Conservation (phyloP, 768 basidiomycete species). For the Obba rivulosa region DNA sequence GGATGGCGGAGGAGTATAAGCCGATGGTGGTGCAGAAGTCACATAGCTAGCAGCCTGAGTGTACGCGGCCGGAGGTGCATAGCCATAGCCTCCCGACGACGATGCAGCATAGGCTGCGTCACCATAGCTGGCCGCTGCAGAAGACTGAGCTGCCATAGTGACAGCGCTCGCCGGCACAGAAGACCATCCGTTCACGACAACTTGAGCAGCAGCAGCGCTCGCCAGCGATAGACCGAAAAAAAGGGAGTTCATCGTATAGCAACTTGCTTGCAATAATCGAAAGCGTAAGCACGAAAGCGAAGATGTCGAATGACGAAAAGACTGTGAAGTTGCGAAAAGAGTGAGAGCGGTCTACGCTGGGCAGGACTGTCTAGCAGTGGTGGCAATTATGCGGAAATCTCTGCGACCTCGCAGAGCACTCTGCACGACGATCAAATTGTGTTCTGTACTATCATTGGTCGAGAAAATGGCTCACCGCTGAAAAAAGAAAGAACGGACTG, state of each 20-base stretch:
- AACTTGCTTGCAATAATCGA: too few relatives aligned
- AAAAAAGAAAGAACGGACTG: slow-evolving; percentile 24
- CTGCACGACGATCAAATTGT: slow-evolving; percentile 17
- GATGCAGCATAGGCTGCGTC: slow-evolving; percentile 23
- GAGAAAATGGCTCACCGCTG: slow-evolving; percentile 39
- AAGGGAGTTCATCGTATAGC: slow-evolving; percentile 44
- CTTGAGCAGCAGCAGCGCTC: slow-evolving; percentile 52
- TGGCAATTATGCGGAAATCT: slow-evolving; percentile 36
- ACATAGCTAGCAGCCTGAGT: slow-evolving; percentile 15
- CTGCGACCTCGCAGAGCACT: slow-evolving; percentile 38
- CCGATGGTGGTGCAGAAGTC: slow-evolving; percentile 18
- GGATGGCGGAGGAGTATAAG: slow-evolving; percentile 15
- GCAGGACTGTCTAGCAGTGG: slow-evolving; percentile 63
- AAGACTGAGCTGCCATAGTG: slow-evolving; percentile 15
- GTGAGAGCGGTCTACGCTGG: slow-evolving; percentile 69
- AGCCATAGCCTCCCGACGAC: slow-evolving; percentile 25
- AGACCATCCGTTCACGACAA: slow-evolving; percentile 37
- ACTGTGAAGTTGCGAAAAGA: slow-evolving; percentile 31
- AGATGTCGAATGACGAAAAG: slow-evolving; percentile 35
- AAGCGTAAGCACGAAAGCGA: too few relatives aligned
- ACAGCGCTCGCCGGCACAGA: slow-evolving; percentile 18
- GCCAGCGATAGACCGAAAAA: slow-evolving; percentile 54
- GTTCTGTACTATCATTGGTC: too few relatives aligned
- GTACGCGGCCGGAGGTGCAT: slow-evolving; percentile 26
- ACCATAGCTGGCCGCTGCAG: slow-evolving; percentile 9